Base-by-base conservation (phyloP, 1,284 basidiomycete genomes). In the Cystobasidium slooffiae region DNA sequence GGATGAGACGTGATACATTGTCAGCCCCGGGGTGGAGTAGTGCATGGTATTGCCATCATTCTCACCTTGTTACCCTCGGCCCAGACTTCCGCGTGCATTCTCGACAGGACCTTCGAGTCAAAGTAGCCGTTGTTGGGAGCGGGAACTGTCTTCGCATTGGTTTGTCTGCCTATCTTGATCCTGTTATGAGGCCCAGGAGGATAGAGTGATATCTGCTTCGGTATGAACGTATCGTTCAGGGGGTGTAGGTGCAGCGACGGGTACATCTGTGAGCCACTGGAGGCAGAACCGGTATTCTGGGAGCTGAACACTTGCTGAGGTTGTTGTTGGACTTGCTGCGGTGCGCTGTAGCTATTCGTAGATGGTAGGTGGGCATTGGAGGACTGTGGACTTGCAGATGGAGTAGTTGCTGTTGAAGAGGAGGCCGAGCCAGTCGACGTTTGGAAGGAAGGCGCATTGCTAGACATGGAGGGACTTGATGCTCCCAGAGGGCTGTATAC, bases 61-160 rank as follows among this genome's bases (percentile, higher is more conserved):
- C 59, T 41, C 31, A 68, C 61, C 67, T 75, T 95, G 72, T 88
- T 88, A 69, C 84, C 86, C 77, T 97, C 93, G 83, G 93, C 91
- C 96, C 96, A 99, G 10, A 99, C 92, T 84, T 99, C 95, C 24
- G 96, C 97, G 82, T 99, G 97, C 84, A 93, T 92, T 76, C 96
- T 86, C 79, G 91, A 94, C 76, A 99, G 87, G 0, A 98, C 96
- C 83, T 99, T 98, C 67, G 90, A 92, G 85, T 99, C 96, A 82
- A 99, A 98, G 84, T 91, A 99, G 18, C 94, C 96, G 81, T 99
- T 99, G 80, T 91, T 87, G 80, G 97, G 94, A 18, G 91, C 92
- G 7, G 97, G 97, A 39, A 93, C 89, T 0, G 94, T 97, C 86
- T 97, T 97, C 76, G 90, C 90, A 82, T 96, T 98, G 31, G 95